Base-by-base conservation (phyloP, 2,329 filamentous ascomycete species). In the Corynespora cassiicola region DNA sequence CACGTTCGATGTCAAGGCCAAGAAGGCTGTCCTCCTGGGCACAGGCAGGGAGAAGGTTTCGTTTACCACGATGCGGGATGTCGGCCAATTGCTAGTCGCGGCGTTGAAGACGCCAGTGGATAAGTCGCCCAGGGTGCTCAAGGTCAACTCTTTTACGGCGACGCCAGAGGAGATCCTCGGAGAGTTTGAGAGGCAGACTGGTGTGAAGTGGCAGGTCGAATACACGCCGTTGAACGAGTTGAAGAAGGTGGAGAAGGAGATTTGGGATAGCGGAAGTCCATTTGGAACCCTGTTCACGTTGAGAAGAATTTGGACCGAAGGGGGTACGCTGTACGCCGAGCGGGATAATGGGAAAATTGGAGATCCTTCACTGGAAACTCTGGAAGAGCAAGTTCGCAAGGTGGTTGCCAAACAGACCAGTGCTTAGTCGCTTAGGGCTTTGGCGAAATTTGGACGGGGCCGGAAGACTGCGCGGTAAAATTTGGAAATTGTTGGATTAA, bases 21-120 rank as follows among this genome's bases (percentile, higher is more conserved):
- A 78, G 56, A 78, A 72, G 39, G 86, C 86, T 0, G 71, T 79
- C 3, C 57, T 90, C 10, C 57, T 88, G 14, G 85, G 79, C 2
- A 78, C 79, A 45, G 85, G 84, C 0, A 70, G 82, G 23, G 82
- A 76, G 14, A 76, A 71, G 43, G 75, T 89, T 44, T 84, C 82
- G 22, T 79, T 90, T 53, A 88, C 84, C 3, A 86, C 82, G 2
- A 87, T 87, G 81, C 71, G 74, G 15, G 87, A 90, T 54, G 85
- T 88, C 7, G 86, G 86, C 4, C 82, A 79, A 38, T 75, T 86
- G 16, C 75, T 88, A 1, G 80, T 82, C 1, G 80, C 80, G 0
- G 77, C 84, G 1, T 73, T 89, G 10, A 73, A 72, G 11, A 78
- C 84, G 41, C 80, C 81, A 5, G 30, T 39, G 0, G 9, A 3